phyloP scores from a whole-genome alignment of 2,329 filamentous ascomycete species.

The Chrysosporium keratinophilum region DNA sequence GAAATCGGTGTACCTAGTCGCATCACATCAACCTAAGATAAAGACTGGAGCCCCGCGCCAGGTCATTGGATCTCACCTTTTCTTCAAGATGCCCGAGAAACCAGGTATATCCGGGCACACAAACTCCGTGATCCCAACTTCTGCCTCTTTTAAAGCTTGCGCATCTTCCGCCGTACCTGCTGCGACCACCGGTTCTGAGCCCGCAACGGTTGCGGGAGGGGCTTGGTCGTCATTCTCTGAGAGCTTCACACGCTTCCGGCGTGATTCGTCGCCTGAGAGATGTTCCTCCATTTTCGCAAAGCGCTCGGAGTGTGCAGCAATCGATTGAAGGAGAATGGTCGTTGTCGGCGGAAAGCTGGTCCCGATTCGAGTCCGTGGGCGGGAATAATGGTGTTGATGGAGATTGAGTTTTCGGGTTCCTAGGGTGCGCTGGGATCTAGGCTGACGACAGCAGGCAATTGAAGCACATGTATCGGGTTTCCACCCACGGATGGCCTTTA shows the following conservation, averaged over 20 bases:
- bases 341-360: too few species aligned
- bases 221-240: constrained; percentile 8
- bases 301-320: neutral
- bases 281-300: constrained; percentile 9
- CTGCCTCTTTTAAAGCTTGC: constrained; percentile 32
- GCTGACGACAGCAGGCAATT: neutral
- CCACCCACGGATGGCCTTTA: neutral
- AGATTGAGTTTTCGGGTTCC: neutral
- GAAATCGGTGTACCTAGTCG: constrained; percentile 73
- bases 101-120: constrained; percentile 48
- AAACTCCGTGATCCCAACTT: constrained; percentile 55
- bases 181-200: too few species aligned
- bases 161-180: constrained; percentile 19
- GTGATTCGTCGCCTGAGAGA: constrained; percentile 11
- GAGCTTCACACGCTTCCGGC: constrained; percentile 19
- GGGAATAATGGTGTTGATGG: too few species aligned
- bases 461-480: neutral
- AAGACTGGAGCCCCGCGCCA: neutral
- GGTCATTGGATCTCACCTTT: constrained; percentile 38
- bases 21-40: constrained; percentile 3
- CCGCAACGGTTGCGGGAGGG: neutral
- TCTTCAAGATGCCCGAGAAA: constrained; percentile 57
- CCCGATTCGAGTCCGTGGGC: neutral
- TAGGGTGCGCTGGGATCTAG: neutral
- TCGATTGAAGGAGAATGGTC: neutral